Base-by-base conservation (phyloP, 2,329 filamentous ascomycete species). In the Aureobasidium sp. region DNA sequence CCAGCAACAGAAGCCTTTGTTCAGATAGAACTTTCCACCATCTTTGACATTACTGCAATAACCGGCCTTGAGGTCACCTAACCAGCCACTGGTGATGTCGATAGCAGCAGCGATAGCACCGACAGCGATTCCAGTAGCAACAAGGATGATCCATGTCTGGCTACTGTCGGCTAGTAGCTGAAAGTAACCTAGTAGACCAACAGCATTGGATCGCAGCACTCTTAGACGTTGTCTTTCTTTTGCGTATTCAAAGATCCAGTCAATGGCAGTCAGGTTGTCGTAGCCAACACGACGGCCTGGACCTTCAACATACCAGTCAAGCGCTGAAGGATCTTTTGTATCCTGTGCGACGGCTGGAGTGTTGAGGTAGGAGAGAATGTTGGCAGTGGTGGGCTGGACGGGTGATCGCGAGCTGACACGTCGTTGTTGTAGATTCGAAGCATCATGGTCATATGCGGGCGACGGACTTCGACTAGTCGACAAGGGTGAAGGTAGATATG, bases 171-270 rank as follows among this genome's bases (percentile, higher is more conserved):
- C 79, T 27, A 95, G 77, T 66, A 88, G 86, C 65, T 84, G 86
- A 60, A 88, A 69, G 69, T 91, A 85, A 13, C 92, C 91, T 24
- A 92, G 64, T 5, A 96, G 67, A 0, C 92, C 90, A 24, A 84
- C 81, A 8, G 86, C 83, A 32, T 37, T 56, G 32, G 60, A 55
- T 15, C 29, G 48, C 24, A 99, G 79, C 34, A 88, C 83, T n/a
- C 91, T 85, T 69, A 95, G 78, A 27, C 94, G 85, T 74, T 96
- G 91, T 24, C 94, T 85, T 77, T 99, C 94, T 74, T 97, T 97
- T 59, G 90, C 94, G 72, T 97, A 96, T 75, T 99, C 94, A 70
- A 96, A 97, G 72, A 97, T 97, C 94, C 94, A 99, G 78, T 99
- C 94, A 73, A 99, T 99, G 63, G 94, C 93, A 17, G 93, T 97